These are phyloP conservation scores for Spizellomyces sp. DNA, from an alignment of 192 early-diverging fungal genomes.

Conservation along the genomic window DNA sequence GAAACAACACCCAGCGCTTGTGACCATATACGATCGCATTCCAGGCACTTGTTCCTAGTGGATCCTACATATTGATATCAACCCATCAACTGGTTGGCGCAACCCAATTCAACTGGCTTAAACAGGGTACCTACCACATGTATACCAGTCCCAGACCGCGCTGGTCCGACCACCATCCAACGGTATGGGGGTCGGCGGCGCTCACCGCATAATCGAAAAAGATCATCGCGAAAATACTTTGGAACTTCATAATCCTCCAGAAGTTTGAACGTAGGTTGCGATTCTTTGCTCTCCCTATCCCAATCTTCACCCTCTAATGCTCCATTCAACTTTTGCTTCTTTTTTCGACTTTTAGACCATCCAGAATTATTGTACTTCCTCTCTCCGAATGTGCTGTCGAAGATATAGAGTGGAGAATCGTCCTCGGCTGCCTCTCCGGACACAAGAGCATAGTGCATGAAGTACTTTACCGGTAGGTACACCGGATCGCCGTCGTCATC, in stretches of 20 bases:
- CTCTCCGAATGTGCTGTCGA: slow-evolving; percentile 70
- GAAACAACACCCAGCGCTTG: slow-evolving; percentile 60
- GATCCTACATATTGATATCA: slow-evolving; percentile 48
- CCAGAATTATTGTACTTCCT: slow-evolving; percentile 36
- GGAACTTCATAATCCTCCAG: slow-evolving; percentile 69
- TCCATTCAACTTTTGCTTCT: background rate
- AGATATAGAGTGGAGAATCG: slow-evolving; percentile 67
- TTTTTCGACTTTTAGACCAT: slow-evolving; percentile 6
- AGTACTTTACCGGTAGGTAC: slow-evolving; percentile 61
- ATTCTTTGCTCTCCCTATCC: slow-evolving; percentile 13
- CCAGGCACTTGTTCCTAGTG: slow-evolving; percentile 81
- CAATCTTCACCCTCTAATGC: too few relatives aligned
- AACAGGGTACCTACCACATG: slow-evolving; percentile 26
- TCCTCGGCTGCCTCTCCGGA: background rate
- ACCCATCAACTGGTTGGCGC: background rate
- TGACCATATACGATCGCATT: slow-evolving; percentile 71
- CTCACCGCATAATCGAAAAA: slow-evolving; percentile 64
- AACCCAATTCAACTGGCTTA: background rate
- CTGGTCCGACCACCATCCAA: slow-evolving; percentile 77
- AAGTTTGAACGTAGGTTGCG: slow-evolving; percentile 35
- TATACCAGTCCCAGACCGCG: slow-evolving; percentile 71
- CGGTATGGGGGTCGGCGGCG: slow-evolving; percentile 70
- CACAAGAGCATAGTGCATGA: slow-evolving; percentile 34
- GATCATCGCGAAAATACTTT: slow-evolving; percentile 72
- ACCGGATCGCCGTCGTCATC: slow-evolving; percentile 74